Conservation (phyloP, 257 asterid genomes). For the Solanum appendiculatum region DNA sequence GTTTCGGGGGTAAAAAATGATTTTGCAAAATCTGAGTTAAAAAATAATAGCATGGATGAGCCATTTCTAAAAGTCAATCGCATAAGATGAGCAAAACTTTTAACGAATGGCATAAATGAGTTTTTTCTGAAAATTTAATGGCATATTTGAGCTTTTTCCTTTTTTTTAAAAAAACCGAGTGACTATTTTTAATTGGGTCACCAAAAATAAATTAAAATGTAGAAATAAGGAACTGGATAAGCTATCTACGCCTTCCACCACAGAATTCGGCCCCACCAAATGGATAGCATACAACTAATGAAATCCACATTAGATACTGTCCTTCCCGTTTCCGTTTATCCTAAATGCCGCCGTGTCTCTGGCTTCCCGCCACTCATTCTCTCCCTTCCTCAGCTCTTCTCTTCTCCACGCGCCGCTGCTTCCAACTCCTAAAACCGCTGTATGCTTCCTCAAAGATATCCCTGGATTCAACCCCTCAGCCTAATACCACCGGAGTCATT, state of each 20-base stretch:
- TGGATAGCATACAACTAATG: background rate
- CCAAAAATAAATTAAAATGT: background rate
- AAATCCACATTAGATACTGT: background rate
- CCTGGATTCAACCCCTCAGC: constrained; percentile 16
- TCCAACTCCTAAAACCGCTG: constrained; percentile 15
- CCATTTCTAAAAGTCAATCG: no score
- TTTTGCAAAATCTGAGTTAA: no score
- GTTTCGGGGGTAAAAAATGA: no score
- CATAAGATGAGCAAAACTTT: no score
- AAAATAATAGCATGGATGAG: no score
- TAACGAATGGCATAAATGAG: no score
- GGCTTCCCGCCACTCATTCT: constrained; percentile 7
- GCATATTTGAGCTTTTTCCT: no score
- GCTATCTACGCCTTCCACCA: background rate
- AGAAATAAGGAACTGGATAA: background rate
- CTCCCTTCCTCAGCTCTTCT: constrained; percentile 1
- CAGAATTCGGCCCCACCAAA: background rate
- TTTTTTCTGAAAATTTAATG: no score
- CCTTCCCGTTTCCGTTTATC: background rate
- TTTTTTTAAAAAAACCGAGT: no score
- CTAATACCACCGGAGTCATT: constrained; percentile 45
- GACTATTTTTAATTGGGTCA: no score
- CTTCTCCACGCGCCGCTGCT: constrained; percentile 11
- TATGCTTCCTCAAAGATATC: constrained; percentile 40
- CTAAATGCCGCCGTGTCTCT: constrained; percentile 13